These are phyloP conservation scores for Leccinum incarnatum DNA, from an alignment of 768 basidiomycete species.

Conservation along the genomic window DNA sequence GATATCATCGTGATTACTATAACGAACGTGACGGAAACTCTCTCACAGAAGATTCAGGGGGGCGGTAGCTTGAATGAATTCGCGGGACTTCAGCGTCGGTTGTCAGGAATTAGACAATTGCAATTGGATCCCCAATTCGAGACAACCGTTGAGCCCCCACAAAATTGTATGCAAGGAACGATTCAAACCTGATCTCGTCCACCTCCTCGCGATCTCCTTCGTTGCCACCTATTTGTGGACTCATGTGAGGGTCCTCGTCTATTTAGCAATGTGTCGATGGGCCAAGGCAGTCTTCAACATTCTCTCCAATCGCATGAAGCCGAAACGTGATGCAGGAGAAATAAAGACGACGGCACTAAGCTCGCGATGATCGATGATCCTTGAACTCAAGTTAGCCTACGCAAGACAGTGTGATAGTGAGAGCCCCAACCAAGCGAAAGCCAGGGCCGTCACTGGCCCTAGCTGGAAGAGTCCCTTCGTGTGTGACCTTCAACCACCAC, in stretches of 20 bases:
- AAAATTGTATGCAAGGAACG: neutral
- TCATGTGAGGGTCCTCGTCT: too few relatives aligned
- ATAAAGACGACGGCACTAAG: neutral
- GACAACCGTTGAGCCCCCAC: neutral
- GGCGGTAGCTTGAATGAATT: neutral
- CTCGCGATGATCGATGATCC: neutral
- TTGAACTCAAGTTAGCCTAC: neutral
- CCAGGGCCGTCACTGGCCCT: slow-evolving; percentile 4
- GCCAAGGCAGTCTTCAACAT: neutral
- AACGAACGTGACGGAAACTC: neutral
- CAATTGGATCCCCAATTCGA: too few relatives aligned
- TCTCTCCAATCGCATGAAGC: neutral
- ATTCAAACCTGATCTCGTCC: neutral
- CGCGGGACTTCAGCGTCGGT: neutral
- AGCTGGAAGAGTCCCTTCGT: neutral
- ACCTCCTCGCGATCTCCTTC: too few relatives aligned
- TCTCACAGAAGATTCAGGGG: neutral
- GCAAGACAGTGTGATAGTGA: too few relatives aligned
- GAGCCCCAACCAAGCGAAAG: neutral
- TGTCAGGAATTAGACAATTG: neutral
- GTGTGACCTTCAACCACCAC: neutral
- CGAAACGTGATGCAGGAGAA: neutral
- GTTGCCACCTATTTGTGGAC: too few relatives aligned
- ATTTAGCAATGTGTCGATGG: neutral
- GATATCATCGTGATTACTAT: neutral